Base-by-base conservation (phyloP, 1,284 basidiomycete genomes). In the Apiotrichum domesticum region DNA sequence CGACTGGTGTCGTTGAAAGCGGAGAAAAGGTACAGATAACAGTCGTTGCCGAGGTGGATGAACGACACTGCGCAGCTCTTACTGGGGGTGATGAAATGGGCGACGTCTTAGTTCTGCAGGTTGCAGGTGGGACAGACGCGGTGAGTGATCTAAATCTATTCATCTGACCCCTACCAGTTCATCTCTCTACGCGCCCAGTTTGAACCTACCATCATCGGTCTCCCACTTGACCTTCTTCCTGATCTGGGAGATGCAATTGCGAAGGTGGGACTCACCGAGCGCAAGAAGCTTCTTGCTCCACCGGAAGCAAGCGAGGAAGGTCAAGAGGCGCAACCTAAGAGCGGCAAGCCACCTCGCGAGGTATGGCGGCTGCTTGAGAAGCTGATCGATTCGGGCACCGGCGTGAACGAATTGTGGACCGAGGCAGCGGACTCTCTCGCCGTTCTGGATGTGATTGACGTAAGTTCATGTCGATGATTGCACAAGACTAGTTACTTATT, bases 291-390 rank as follows among this genome's bases (percentile, higher is more conserved):
- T 9, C 46, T 54, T 29, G 5, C 7, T 35, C 40, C 6, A 29
- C 48, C 6, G 42, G 52, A 29, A 49, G 7, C 13, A 46, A 50
- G 11, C 29, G 35, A 39, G 4, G 42, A 39, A 35, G 13, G 39
- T 21, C 43, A 37, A 3, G 50, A 46, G 32, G 9, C 6, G 4
- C 29, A 29, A 11, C 40, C 57, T 21, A 49, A 49, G 37, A 48
- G 6, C 46, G 7, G 35, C 5, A 67, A 66, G 54, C 66, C 73
- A 9, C 68, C 67, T 0, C 62, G 57, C 10, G 67, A 71, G 53
- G 52, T 72, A 2, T 75, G 73, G 73, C 61, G 62, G 6, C 51
- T 73, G 15, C 56, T 75, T 15, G 73, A 75, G 49, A 60, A 61
- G 11, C 62, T 75, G 9, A 75, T 75, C 68, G 61, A 59, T 7